These are phyloP conservation scores for Microdochium bolleyi DNA, from an alignment of 2,329 filamentous ascomycete species.

Conservation along the genomic window DNA sequence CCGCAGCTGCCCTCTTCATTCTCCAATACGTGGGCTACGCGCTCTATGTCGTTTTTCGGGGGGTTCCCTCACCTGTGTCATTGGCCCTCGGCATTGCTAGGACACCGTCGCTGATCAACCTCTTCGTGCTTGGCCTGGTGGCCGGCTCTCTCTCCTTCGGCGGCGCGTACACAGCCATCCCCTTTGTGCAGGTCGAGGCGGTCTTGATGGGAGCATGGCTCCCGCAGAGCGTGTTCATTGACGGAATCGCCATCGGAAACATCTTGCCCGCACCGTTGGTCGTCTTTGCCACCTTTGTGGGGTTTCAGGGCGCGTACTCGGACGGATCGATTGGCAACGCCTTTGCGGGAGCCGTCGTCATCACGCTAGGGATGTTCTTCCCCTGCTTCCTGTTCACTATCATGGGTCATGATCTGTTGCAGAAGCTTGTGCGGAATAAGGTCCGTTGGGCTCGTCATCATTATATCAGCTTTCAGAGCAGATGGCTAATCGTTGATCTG, in stretches of 20 bases:
- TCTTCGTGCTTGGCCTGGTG: conserved; percentile 20
- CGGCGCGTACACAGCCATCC: conserved; percentile 23
- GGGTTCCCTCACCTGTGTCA: conserved; percentile 20
- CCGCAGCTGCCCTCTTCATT: conserved; percentile 12
- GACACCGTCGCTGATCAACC: conserved; percentile 18
- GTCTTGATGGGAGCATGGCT: conserved; percentile 23
- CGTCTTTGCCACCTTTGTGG: conserved; percentile 24
- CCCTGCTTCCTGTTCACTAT: conserved; percentile 24
- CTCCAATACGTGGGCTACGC: conserved; percentile 19
- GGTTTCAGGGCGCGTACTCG: conserved; percentile 19
- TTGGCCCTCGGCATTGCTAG: conserved; percentile 20
- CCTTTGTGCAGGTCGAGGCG: conserved; percentile 24
- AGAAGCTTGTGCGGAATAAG: conserved; percentile 21
- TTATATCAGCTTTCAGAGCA: conserved; percentile 1
- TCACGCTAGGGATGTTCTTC: conserved; percentile 24
- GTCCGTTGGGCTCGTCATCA: conserved; percentile 9
- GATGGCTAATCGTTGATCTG: no score
- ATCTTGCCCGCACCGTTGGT: conserved; percentile 22
- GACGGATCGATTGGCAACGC: conserved; percentile 16
- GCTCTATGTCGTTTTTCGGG: conserved; percentile 21
- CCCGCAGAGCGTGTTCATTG: conserved; percentile 22
- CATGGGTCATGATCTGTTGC: conserved; percentile 19
- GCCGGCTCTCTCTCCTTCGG: conserved; percentile 22
- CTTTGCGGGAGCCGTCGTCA: conserved; percentile 22
- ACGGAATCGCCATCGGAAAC: conserved; percentile 24